These are phyloP conservation scores for Trematosphaeria pertusa DNA, from an alignment of 2,329 filamentous ascomycete genomes.

Conservation along the genomic window DNA sequence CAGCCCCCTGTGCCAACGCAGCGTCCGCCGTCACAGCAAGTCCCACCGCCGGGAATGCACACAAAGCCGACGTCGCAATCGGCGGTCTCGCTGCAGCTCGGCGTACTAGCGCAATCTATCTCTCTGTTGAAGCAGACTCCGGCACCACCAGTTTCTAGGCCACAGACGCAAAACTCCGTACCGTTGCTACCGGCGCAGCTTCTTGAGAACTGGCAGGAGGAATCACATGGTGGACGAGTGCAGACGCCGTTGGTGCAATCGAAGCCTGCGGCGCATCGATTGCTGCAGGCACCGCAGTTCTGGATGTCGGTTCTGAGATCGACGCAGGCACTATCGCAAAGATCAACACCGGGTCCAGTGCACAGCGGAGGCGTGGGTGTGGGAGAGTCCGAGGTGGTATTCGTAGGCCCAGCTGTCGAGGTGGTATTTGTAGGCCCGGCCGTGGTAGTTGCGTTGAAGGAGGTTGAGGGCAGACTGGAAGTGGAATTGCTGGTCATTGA, in stretches of 20 bases:
- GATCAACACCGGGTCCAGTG: conserved; percentile 16
- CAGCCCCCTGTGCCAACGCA: conserved; percentile 26
- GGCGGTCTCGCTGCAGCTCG: conserved; percentile 12
- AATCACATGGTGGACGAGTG: conserved; percentile 35
- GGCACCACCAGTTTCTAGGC: conserved; percentile 21
- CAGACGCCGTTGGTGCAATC: conserved; percentile 46
- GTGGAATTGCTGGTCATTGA: not conserved
- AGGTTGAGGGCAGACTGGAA: not conserved
- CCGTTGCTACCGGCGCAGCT: conserved; percentile 27
- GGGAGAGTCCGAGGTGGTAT: conserved; percentile 8
- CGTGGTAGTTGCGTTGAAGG: not conserved
- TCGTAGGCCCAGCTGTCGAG: not conserved
- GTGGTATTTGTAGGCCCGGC: not conserved
- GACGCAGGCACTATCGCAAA: conserved; percentile 32
- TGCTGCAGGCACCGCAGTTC: conserved; percentile 40
- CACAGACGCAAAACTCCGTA: conserved; percentile 35
- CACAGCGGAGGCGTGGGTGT: conserved; percentile 19
- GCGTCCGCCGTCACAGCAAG: conserved; percentile 25
- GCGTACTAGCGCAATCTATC: conserved; percentile 16
- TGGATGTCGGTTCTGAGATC: conserved; percentile 25
- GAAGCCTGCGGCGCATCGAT: conserved; percentile 26
- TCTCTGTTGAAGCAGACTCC: conserved; percentile 40
- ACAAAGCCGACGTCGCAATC: conserved; percentile 25
- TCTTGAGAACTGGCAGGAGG: conserved; percentile 30
- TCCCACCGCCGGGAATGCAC: conserved; percentile 19